Evolutionary conservation across 495 filamentous ascomycete genomes (phyloP).

Genomic region (Aspergillus affinis): DNA sequence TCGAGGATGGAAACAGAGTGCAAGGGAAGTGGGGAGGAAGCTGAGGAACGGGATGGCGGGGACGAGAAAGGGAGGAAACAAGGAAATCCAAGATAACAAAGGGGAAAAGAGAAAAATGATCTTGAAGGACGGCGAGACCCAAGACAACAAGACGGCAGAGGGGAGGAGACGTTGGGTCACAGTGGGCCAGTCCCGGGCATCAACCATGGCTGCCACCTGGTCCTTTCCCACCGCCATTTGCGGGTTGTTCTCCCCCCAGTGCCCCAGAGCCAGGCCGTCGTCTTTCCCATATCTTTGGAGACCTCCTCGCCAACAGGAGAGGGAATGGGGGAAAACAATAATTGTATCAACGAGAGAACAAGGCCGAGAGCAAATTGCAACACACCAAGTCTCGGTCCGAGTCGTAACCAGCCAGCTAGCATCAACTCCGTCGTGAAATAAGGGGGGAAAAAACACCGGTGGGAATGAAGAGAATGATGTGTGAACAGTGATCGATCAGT

Average conservation of each 20-base stretch:
- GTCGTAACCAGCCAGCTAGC: slow-evolving; percentile 40
- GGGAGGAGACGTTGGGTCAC: slow-evolving; percentile 1
- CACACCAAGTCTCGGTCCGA: slow-evolving; percentile 24
- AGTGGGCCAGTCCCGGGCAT: slow-evolving; percentile 11
- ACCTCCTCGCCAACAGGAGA: neutral
- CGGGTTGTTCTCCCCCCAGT: too few species aligned
- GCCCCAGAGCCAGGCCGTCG: neutral
- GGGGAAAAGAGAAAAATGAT: slow-evolving; percentile 1
- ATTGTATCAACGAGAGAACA: slow-evolving; percentile 1
- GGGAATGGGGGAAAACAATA: slow-evolving; percentile 12
- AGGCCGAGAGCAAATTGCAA: slow-evolving; percentile 14
- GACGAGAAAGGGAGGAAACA: slow-evolving; percentile 1
- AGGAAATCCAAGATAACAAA: slow-evolving; percentile 3
- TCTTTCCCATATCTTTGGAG: neutral
- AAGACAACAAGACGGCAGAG: slow-evolving; percentile 1
- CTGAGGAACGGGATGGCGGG: neutral
- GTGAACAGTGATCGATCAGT: neutral
- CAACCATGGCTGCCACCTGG: slow-evolving; percentile 15
- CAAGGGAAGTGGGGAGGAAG: neutral
- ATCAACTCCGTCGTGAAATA: slow-evolving; percentile 35
- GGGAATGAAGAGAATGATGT: slow-evolving; percentile 6
- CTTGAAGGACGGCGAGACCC: neutral
- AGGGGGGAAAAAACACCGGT: slow-evolving; percentile 29
- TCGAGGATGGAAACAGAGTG: neutral
- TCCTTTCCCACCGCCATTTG: slow-evolving; percentile 7